phyloP scores from a whole-genome alignment of 306 rosid genomes.

The Cucumis cinereus region DNA sequence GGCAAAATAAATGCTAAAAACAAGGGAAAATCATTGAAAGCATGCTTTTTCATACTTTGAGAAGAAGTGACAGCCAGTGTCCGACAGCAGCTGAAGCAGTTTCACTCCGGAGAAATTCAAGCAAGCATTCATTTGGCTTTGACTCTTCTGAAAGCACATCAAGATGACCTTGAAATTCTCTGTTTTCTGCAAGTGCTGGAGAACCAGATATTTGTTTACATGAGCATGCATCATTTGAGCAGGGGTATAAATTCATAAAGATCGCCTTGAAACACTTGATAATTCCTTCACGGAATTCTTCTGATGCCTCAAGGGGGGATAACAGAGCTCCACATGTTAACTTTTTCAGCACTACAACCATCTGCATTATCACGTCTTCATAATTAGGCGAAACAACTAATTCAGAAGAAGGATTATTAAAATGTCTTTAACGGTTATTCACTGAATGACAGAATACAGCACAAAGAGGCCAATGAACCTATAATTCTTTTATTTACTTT shows the following conservation, averaged over 20 bases:
- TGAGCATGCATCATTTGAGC: conserved; percentile 46
- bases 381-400: conserved; percentile 1
- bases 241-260: conserved; percentile 46
- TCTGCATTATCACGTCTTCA: conserved; percentile 37
- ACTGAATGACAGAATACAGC: background rate
- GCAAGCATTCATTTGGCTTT: conserved; percentile 61
- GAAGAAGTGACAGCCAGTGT: conserved; percentile 94
- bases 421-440: background rate
- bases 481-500: background rate
- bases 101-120: conserved; percentile 61
- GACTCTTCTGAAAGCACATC: conserved; percentile 23
- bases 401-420: background rate
- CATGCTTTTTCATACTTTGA: conserved; percentile 40
- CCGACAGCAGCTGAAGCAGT: conserved; percentile 82
- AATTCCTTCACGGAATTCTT: conserved; percentile 94
- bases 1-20: background rate
- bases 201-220: conserved; percentile 42
- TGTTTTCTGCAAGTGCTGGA: conserved; percentile 42
- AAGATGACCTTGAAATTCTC: conserved; percentile 15
- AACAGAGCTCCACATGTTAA: conserved; percentile 82
- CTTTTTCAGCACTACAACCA: conserved; percentile 86
- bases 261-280: conserved; percentile 62
- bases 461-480: background rate
- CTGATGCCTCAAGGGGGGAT: conserved; percentile 83
- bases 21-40: conserved; percentile 5